Evolutionary conservation across 140 eudicot species (phyloP), one percentile per base, ranked within the genome.

Genomic region (Flaveria floridana): DNA sequence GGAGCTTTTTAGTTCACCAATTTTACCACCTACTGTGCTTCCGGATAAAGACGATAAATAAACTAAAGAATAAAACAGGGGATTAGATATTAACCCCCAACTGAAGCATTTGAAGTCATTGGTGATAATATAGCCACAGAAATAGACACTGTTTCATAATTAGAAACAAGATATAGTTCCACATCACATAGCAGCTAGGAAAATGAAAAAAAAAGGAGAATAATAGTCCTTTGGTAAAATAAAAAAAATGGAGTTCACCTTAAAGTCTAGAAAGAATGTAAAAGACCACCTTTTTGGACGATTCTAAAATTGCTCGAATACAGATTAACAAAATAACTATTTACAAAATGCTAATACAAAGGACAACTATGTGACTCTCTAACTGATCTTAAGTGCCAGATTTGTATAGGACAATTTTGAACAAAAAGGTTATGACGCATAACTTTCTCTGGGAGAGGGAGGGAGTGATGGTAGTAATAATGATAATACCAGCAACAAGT

Each of bases 401-500:
- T 50, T 57, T 47, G 0, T 9, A 7, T 5, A 21, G 9, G 19
- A 15, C 34, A 44, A 9, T 4, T 13, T 14, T 3, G 18, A 1
- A 52, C 7, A 14, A 50, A 50, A 14, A 50, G 18, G 56, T 50
- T 50, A 13, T 44, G 41, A 46, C 7, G 5, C 12, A 30, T 30
- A 50, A 18, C 70, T 34, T 52, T 28, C 2, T 18, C 7, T 18
- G 12, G 50, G 57, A 55, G 62, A 55, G 9, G 26, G 26, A 55
- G 23, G 16, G 56, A 6, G 68, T 5, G 48, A 34, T 8, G 15
- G 25, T 30, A 64, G 3, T 16, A n/a, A 16, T 37, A 7, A 64
- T 30, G 48, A 64, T 64, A 65, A 65, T 39, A 37, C n/a, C 28
- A n/a, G 7, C 52, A 64, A 28, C 26, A 44, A 66, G 26, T 65